phyloP scores from a whole-genome alignment of 768 basidiomycete species.

The Panaeolus papilionaceus region DNA sequence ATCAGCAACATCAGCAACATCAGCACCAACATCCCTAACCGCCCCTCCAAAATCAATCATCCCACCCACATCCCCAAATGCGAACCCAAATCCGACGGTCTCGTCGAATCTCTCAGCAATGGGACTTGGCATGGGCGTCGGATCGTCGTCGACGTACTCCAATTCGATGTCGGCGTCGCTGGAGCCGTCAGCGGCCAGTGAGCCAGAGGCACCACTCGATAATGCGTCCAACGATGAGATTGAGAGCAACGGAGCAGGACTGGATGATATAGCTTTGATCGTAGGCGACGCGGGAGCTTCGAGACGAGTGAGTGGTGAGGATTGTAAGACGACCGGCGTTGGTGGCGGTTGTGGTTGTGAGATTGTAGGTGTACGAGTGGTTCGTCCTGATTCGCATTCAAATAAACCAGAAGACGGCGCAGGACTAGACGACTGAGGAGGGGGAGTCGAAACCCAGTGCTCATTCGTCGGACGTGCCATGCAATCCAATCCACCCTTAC shows the following conservation, averaged over 20 bases:
- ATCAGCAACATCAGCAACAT: background rate
- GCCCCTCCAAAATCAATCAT: constrained; percentile 4
- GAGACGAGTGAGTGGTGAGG: too few relatives aligned
- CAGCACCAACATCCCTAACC: background rate
- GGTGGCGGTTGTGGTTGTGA: too few relatives aligned
- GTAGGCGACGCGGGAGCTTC: background rate
- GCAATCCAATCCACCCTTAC: too few relatives aligned
- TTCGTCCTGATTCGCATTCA: too few relatives aligned
- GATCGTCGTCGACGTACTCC: background rate
- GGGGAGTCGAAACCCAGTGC: too few relatives aligned
- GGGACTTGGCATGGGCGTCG: background rate
- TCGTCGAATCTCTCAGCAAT: background rate
- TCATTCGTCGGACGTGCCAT: too few relatives aligned
- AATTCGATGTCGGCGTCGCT: background rate
- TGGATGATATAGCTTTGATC: background rate
- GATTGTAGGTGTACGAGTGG: too few relatives aligned
- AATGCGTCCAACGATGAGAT: background rate
- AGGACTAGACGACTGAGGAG: too few relatives aligned
- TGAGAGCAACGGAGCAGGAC: background rate
- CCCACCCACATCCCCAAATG: background rate
- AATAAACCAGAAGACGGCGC: too few relatives aligned
- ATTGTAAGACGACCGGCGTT: too few relatives aligned
- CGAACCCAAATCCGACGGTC: background rate
- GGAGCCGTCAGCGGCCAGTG: too few relatives aligned
- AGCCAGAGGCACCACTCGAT: background rate